phyloP scores from a whole-genome alignment of 768 basidiomycete species.

The Pleurotus pulmonarius region DNA sequence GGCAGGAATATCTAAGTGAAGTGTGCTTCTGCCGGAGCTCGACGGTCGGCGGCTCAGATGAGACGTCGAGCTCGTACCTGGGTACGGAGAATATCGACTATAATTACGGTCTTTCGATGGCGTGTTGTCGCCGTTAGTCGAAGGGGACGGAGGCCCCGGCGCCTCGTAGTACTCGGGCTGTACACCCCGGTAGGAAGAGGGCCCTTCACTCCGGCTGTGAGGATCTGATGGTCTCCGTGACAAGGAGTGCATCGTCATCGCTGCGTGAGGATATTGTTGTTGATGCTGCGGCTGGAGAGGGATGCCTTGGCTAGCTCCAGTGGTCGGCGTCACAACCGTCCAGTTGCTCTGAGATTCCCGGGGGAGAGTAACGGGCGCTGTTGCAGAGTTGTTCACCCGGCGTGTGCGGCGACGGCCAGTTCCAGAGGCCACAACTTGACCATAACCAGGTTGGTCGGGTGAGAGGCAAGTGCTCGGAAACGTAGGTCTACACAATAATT shows the following conservation, averaged over 20 bases:
- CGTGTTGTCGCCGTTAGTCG: not conserved
- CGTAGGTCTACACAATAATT: constrained; percentile 53
- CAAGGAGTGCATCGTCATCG: not conserved
- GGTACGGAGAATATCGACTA: constrained; percentile 41
- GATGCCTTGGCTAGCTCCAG: constrained; percentile 24
- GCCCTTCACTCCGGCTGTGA: not conserved
- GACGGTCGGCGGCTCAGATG: constrained; percentile 14
- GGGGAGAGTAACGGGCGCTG: constrained; percentile 15
- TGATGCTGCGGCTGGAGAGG: constrained; percentile 9
- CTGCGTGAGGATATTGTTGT: not conserved
- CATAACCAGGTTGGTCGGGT: constrained; percentile 84
- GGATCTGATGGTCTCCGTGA: constrained; percentile 5
- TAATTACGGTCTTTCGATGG: constrained; percentile 7
- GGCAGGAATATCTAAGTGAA: constrained; percentile 31
- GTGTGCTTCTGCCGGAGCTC: constrained; percentile 15
- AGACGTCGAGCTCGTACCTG: constrained; percentile 17
- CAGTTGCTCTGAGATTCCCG: constrained; percentile 32
- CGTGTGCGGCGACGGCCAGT: constrained; percentile 60
- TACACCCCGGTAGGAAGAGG: not conserved
- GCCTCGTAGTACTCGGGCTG: not conserved
- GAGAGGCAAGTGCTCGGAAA: constrained; percentile 82
- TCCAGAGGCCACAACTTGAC: constrained; percentile 68
- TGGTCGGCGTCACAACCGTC: constrained; percentile 41
- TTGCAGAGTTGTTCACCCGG: constrained; percentile 37
- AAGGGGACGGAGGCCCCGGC: constrained; percentile 1